Evolutionary conservation across 1,284 basidiomycete genomes (phyloP).

Genomic region (Ganoderma leucocontextum): DNA sequence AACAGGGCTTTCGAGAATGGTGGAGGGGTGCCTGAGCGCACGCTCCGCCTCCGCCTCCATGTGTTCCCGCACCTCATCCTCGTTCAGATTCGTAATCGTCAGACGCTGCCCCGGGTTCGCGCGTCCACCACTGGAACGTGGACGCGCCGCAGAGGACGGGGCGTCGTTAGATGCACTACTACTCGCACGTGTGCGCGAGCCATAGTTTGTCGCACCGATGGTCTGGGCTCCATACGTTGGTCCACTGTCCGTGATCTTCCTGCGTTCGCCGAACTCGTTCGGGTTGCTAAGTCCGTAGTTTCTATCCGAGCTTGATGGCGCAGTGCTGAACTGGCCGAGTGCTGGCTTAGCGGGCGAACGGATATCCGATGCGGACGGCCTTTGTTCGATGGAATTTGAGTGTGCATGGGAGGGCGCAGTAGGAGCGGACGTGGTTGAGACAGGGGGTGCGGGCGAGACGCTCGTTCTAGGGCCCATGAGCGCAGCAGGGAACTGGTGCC

Average conservation of each 20-base stretch:
- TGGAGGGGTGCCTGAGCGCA: slow-evolving; percentile 31
- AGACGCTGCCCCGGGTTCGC: slow-evolving; percentile 27
- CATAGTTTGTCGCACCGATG: slow-evolving; percentile 32
- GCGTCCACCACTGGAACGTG: slow-evolving; percentile 34
- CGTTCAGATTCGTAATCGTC: slow-evolving; percentile 40
- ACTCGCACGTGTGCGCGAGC: slow-evolving; percentile 16
- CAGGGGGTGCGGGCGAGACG: slow-evolving; percentile 2
- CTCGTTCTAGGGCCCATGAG: slow-evolving; percentile 7
- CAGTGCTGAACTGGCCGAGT: slow-evolving; percentile 42
- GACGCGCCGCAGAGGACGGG: slow-evolving; percentile 25
- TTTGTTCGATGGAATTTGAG: slow-evolving; percentile 26
- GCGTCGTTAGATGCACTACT: slow-evolving; percentile 25
- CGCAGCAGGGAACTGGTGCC: slow-evolving; percentile 15
- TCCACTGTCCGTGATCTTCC: slow-evolving; percentile 29
- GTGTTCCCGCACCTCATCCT: slow-evolving; percentile 37
- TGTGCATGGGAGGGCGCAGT: slow-evolving; percentile 18
- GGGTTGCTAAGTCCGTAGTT: slow-evolving; percentile 19
- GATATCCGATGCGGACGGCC: slow-evolving; percentile 16
- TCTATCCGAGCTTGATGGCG: slow-evolving; percentile 35
- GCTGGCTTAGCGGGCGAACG: slow-evolving; percentile 18
- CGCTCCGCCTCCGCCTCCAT: slow-evolving; percentile 35
- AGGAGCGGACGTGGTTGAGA: neutral
- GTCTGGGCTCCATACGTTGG: slow-evolving; percentile 35
- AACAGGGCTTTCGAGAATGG: slow-evolving; percentile 29
- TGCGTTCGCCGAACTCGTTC: slow-evolving; percentile 44